These are phyloP conservation scores for Zymoseptoria tritici DNA, from an alignment of 2,329 filamentous ascomycete species.

Conservation along the genomic window DNA sequence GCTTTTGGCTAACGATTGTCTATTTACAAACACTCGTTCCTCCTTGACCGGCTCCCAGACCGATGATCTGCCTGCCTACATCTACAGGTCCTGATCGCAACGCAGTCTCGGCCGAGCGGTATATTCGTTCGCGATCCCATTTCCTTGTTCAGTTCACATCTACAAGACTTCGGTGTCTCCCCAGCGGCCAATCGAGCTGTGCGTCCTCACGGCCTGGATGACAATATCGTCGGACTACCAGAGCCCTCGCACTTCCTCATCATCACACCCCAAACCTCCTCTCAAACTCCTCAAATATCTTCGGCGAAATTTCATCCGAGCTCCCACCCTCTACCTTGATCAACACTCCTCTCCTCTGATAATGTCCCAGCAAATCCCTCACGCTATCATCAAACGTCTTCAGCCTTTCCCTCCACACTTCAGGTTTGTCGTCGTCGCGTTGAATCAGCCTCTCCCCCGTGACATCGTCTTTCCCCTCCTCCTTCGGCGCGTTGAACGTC, in stretches of 20 bases:
- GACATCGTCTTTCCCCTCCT: conserved; percentile 75
- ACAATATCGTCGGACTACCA: background rate
- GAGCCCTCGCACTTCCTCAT: background rate
- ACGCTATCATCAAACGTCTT: conserved; percentile 83
- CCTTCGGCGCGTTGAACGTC: conserved; percentile 77
- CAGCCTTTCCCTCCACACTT: conserved; percentile 74
- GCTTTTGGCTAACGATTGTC: too few relatives aligned
- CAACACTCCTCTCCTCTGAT: conserved; percentile 73
- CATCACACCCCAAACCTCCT: conserved; percentile 52
- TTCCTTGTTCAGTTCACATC: too few relatives aligned
- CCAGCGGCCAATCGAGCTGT: too few relatives aligned
- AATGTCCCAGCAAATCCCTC: conserved; percentile 78
- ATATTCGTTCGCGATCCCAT: too few relatives aligned
- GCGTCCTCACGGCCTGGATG: too few relatives aligned
- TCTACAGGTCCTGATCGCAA: too few relatives aligned
- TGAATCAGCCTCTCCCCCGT: conserved; percentile 82
- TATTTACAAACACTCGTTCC: too few relatives aligned
- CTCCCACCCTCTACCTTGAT: conserved; percentile 82
- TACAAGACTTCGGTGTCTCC: too few relatives aligned
- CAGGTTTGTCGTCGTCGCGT: conserved; percentile 76
- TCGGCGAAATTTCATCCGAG: conserved; percentile 92
- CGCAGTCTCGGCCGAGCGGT: too few relatives aligned
- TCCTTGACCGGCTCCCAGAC: too few relatives aligned
- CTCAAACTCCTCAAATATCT: conserved; percentile 76
- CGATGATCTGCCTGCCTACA: too few relatives aligned